These are phyloP conservation scores for Aeschynomene evenia DNA, from an alignment of 306 rosid genomes.

Conservation along the genomic window DNA sequence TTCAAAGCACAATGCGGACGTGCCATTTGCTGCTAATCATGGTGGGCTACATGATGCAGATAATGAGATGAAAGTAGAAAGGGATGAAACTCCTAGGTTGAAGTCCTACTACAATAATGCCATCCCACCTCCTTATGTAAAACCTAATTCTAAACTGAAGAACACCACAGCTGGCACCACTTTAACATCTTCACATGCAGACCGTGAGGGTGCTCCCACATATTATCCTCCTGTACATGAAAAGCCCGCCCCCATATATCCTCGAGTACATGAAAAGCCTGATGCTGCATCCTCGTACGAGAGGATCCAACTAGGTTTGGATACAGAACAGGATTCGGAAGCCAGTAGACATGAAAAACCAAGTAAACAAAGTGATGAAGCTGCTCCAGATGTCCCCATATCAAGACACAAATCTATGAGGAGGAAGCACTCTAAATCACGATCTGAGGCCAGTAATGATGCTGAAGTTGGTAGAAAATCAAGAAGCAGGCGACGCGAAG, in stretches of 20 bases:
- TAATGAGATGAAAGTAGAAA: constrained; percentile 38
- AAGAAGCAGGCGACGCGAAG: constrained; percentile 72
- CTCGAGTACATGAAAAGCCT: constrained; percentile 43
- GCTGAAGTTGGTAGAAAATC: constrained; percentile 48
- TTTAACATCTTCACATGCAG: constrained; percentile 34
- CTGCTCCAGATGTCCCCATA: constrained; percentile 39
- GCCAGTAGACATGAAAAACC: constrained; percentile 38
- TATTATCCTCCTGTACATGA: constrained; percentile 45
- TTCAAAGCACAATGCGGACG: constrained; percentile 41
- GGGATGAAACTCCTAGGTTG: constrained; percentile 52
- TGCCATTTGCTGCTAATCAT: constrained; percentile 42
- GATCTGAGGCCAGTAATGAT: constrained; percentile 44
- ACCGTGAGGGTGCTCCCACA: constrained; percentile 23
- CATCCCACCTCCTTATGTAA: constrained; percentile 88
- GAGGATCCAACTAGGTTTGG: constrained; percentile 42
- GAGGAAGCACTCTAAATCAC: constrained; percentile 68
- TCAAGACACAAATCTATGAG: constrained; percentile 67
- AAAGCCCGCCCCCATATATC: constrained; percentile 39
- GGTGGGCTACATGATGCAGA: constrained; percentile 35
- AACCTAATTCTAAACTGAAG: constrained; percentile 55
- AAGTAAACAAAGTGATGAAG: constrained; percentile 38
- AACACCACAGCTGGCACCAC: constrained; percentile 34
- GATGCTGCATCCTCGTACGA: constrained; percentile 38
- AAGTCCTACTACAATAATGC: constrained; percentile 54
- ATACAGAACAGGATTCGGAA: constrained; percentile 52